Percentiles rank a stretch among this genome's conserved stretches.
Evolutionary conservation across 257 asterid species (phyloP).

Genomic region (Fraxinus quadrangulata): DNA sequence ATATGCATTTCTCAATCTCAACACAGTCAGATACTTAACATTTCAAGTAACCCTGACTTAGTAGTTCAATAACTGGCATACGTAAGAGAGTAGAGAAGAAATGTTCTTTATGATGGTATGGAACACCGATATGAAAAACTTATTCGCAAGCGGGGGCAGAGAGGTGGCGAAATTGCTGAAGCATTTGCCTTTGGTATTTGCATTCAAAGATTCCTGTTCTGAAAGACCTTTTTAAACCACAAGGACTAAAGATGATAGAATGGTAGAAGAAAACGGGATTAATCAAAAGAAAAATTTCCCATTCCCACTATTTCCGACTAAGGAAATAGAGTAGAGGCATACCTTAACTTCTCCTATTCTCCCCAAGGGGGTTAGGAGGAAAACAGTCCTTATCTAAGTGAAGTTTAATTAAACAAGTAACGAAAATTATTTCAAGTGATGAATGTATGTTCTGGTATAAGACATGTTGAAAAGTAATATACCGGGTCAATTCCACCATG

Average conservation of each 20-base stretch:
- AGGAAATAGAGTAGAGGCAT: background rate
- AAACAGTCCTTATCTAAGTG: background rate
- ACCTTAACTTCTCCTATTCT: constrained; percentile 1
- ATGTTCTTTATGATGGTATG: background rate
- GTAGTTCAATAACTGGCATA: background rate
- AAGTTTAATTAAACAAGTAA: background rate
- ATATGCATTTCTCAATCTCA: background rate
- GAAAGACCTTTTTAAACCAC: background rate
- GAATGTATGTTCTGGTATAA: constrained; percentile 1
- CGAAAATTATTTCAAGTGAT: background rate
- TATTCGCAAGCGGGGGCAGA: background rate
- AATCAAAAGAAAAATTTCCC: background rate
- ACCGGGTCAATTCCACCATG: constrained; percentile 62
- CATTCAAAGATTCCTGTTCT: background rate
- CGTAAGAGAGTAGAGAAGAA: background rate
- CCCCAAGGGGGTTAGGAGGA: background rate
- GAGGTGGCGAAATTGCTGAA: background rate
- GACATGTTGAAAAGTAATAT: constrained; percentile 17
- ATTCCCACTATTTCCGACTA: background rate
- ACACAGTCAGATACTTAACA: background rate
- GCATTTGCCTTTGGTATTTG: background rate
- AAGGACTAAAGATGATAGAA: background rate
- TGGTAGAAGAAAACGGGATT: background rate
- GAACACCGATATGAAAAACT: background rate
- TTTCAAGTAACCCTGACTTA: background rate